These are phyloP conservation scores for Paradendryphiella salina DNA, from an alignment of 2,329 filamentous ascomycete species.

Conservation along the genomic window DNA sequence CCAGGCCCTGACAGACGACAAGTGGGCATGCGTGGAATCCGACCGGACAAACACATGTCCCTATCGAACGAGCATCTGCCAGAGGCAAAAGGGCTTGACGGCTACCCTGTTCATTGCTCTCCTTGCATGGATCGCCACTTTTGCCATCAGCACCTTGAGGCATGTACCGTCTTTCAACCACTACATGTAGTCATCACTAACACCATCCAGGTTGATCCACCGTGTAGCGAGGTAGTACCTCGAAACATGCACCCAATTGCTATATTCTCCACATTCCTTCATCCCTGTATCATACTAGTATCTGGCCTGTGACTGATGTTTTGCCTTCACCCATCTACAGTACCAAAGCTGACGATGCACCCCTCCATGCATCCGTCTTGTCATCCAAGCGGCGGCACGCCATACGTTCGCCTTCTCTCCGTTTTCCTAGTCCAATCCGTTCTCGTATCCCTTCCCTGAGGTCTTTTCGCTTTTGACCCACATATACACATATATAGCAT, in stretches of 20 bases:
- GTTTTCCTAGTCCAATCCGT: slow-evolving; percentile 14
- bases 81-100: slow-evolving; percentile 70
- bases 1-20: slow-evolving; percentile 70
- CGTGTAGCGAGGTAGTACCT: slow-evolving; percentile 37
- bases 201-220: slow-evolving; percentile 29
- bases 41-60: slow-evolving; percentile 19
- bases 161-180: slow-evolving; percentile 11
- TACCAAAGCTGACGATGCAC: slow-evolving; percentile 6
- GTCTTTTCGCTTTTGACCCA: slow-evolving; percentile 11
- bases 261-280: slow-evolving; percentile 4
- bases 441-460: slow-evolving; percentile 7
- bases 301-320: background rate
- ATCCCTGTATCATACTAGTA: slow-evolving; percentile 2
- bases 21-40: slow-evolving; percentile 54
- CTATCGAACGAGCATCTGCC: slow-evolving; percentile 56
- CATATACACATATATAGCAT: slow-evolving; percentile 5
- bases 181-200: slow-evolving; percentile 6
- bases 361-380: slow-evolving; percentile 9
- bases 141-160: slow-evolving; percentile 69
- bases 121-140: slow-evolving; percentile 87
- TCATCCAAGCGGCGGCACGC: slow-evolving; percentile 5
- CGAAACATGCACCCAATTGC: background rate
- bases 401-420: slow-evolving; percentile 7
- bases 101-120: slow-evolving; percentile 79
- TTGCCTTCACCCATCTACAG: background rate